A percentile compares a stretch with the other conserved stretches of the same genome.
phyloP scores from a whole-genome alignment of 768 basidiomycete species.

The Polyporus arcularius region DNA sequence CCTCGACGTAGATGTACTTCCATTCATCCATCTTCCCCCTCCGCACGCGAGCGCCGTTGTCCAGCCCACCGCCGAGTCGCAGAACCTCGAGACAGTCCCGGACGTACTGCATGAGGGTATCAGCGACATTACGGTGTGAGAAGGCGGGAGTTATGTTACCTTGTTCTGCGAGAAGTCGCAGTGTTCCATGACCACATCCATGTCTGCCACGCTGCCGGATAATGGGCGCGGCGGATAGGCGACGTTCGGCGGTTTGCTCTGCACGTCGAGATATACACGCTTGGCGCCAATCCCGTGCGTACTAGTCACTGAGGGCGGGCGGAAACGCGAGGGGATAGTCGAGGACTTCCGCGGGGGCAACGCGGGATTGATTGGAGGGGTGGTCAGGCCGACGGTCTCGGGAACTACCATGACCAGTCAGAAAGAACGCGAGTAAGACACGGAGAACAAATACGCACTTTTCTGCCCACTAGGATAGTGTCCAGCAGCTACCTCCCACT shows the following conservation, averaged over 20 bases:
- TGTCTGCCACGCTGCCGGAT: slow-evolving; percentile 81
- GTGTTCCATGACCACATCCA: slow-evolving; percentile 89
- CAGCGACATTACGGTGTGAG: slow-evolving; percentile 7
- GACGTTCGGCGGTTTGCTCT: slow-evolving; percentile 57
- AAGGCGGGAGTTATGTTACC: slow-evolving; percentile 38
- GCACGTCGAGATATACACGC: slow-evolving; percentile 76
- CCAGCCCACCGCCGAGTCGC: slow-evolving; percentile 86
- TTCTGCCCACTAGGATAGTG: slow-evolving; percentile 86
- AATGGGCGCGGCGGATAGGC: slow-evolving; percentile 89
- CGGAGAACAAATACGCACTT: slow-evolving; percentile 49
- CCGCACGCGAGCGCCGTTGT: slow-evolving; percentile 74
- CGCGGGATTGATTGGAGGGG: slow-evolving; percentile 68
- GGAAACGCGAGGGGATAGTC: slow-evolving; percentile 49
- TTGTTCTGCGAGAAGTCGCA: slow-evolving; percentile 88
- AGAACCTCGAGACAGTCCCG: slow-evolving; percentile 95
- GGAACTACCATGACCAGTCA: slow-evolving; percentile 53
- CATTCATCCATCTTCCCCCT: slow-evolving; percentile 79
- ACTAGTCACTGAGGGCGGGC: slow-evolving; percentile 50
- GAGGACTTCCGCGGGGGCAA: slow-evolving; percentile 57
- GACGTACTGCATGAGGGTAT: slow-evolving; percentile 67
- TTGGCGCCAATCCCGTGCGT: slow-evolving; percentile 77
- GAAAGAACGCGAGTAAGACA: slow-evolving; percentile 10
- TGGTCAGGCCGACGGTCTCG: slow-evolving; percentile 59
- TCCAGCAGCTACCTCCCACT: slow-evolving; percentile 92
- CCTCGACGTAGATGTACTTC: slow-evolving; percentile 87